Conservation (phyloP, 257 asterid genomes). For the Anisodus tanguticus region DNA sequence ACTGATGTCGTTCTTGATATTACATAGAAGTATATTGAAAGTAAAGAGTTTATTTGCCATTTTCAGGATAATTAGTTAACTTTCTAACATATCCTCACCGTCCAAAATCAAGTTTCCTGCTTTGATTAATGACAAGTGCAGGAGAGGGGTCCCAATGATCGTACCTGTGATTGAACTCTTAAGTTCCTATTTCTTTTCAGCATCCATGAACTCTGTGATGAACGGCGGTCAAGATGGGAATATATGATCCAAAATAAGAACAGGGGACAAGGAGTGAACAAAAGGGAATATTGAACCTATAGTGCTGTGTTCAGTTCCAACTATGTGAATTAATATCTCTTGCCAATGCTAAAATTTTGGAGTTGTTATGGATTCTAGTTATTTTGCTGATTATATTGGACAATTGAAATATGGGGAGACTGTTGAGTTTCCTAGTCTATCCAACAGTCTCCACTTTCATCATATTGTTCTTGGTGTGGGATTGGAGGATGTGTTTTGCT, state of each 20-base stretch:
- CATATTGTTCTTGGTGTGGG: slow-evolving; percentile 6
- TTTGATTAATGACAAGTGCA: neutral
- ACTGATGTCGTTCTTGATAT: neutral
- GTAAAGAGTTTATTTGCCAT: neutral
- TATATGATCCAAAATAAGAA: neutral
- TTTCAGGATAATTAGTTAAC: slow-evolving; percentile 11
- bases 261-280: neutral
- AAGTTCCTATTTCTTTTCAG: neutral
- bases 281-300: neutral
- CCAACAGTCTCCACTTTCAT: neutral
- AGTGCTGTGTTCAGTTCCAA: slow-evolving; percentile 3
- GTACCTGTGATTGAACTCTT: neutral
- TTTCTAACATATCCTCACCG: neutral
- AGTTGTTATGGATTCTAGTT: neutral
- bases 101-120: neutral
- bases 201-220: neutral
- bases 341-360: neutral
- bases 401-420: neutral
- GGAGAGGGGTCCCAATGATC: neutral
- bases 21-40: neutral
- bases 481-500: slow-evolving; percentile 1
- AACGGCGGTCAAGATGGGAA: neutral
- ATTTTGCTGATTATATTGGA: neutral
- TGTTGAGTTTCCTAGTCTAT: slow-evolving; percentile 23
- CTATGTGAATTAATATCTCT: slow-evolving; percentile 10